phyloP scores from a whole-genome alignment of 441 rosid species.

The Jatropha multifida region DNA sequence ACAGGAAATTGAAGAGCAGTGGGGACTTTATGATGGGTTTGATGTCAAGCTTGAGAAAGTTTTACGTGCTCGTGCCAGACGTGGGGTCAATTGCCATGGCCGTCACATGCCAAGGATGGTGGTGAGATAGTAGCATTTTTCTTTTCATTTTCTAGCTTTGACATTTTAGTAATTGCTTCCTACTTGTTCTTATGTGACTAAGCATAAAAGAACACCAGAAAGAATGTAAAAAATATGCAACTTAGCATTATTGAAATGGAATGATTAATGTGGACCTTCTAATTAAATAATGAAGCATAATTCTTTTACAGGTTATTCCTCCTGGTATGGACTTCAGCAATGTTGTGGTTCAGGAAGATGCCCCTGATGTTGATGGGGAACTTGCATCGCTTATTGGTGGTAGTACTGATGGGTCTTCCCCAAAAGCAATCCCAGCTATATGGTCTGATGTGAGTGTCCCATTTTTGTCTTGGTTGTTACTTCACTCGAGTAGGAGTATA shows the following conservation, averaged over 20 bases:
- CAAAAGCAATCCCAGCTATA: conserved; percentile 78
- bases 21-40: conserved; percentile 99
- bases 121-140: conserved; percentile 44
- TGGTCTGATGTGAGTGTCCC: conserved; percentile 81
- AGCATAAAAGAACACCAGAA: neutral
- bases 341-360: conserved; percentile 87
- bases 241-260: neutral
- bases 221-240: neutral
- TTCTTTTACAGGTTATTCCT: conserved; percentile 71
- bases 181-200: neutral
- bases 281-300: conserved; percentile 14
- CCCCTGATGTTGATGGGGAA: conserved; percentile 79
- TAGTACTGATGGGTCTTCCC: conserved; percentile 70
- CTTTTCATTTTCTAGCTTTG: neutral
- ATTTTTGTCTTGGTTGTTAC: conserved; percentile 15
- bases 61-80: conserved; percentile 90
- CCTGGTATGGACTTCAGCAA: conserved; percentile 99
- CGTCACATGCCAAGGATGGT: conserved; percentile 96
- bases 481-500: neutral
- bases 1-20: conserved; percentile 96
- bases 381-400: conserved; percentile 55
- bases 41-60: conserved; percentile 97
- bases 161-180: neutral
- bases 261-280: conserved; percentile 6
- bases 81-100: conserved; percentile 93